A percentile compares a stretch with the other conserved stretches of the same genome.
These are phyloP conservation scores for Cynara cardunculus DNA, from an alignment of 129 eudicot genomes.

Conservation along the genomic window DNA sequence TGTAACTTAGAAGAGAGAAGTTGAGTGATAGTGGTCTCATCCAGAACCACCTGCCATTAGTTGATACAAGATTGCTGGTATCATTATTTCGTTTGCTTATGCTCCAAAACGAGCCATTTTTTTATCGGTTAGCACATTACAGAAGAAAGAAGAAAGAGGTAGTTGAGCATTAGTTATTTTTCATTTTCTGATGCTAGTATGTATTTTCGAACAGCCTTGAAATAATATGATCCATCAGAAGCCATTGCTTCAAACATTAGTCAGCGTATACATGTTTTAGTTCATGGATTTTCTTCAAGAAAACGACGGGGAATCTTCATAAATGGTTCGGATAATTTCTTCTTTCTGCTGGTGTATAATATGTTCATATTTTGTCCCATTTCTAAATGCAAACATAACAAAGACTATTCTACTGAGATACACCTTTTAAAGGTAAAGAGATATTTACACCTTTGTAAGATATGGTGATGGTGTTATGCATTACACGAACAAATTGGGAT, in stretches of 20 bases:
- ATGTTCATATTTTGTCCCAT: neutral
- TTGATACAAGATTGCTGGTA: constrained; percentile 28
- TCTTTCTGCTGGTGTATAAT: constrained; percentile 1
- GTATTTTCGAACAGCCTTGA: constrained; percentile 27
- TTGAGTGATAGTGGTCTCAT: constrained; percentile 22
- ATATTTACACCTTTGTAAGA: neutral
- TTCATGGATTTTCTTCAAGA: neutral
- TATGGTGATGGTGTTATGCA: neutral
- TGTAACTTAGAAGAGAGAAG: constrained; percentile 36
- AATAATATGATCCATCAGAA: constrained; percentile 35
- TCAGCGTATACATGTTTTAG: constrained; percentile 9
- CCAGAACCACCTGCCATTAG: constrained; percentile 26
- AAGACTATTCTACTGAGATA: neutral
- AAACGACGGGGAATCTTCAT: constrained; percentile 11
- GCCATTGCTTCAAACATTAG: constrained; percentile 36
- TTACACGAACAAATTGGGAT: neutral
- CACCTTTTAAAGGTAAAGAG: neutral
- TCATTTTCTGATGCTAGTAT: constrained; percentile 25
- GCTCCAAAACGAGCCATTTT: constrained; percentile 52
- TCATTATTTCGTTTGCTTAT: constrained; percentile 34
- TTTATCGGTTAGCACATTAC: constrained; percentile 35
- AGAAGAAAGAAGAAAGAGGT: constrained; percentile 34
- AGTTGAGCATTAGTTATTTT: constrained; percentile 29
- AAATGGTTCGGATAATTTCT: constrained; percentile 4
- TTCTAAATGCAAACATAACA: neutral